phyloP scores from a whole-genome alignment of 163 green algal species.

The Coccomyxa subellipsoidea region DNA sequence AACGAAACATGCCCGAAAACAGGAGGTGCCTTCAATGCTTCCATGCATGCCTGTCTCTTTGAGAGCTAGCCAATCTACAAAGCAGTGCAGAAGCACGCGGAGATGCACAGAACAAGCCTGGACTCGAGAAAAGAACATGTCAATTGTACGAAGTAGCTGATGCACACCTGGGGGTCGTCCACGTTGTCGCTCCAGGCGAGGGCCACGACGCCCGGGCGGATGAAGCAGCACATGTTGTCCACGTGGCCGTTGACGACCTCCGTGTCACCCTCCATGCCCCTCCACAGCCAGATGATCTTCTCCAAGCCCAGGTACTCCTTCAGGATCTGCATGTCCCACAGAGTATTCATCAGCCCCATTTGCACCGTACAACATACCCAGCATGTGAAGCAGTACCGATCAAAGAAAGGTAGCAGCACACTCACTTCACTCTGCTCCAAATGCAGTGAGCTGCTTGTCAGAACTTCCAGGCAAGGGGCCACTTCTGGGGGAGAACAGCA shows the following conservation, averaged over 20 bases:
- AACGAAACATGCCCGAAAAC: too few relatives aligned
- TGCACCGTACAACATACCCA: not conserved
- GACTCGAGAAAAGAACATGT: too few relatives aligned
- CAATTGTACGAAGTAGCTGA: not conserved
- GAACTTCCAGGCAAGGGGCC: too few relatives aligned
- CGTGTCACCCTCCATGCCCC: constrained; percentile 50
- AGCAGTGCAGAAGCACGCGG: too few relatives aligned
- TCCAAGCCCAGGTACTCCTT: constrained; percentile 41
- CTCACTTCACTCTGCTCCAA: too few relatives aligned
- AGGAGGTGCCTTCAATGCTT: too few relatives aligned
- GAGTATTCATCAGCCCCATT: too few relatives aligned
- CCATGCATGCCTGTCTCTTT: too few relatives aligned
- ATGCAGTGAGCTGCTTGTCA: too few relatives aligned
- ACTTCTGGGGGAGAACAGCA: too few relatives aligned
- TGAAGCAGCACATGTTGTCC: constrained; percentile 82
- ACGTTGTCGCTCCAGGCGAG: constrained; percentile 74
- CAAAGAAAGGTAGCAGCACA: not conserved
- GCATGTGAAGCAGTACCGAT: not conserved
- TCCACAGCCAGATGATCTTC: constrained; percentile 45
- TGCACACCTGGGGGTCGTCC: constrained; percentile 56
- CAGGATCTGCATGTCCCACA: constrained; percentile 25
- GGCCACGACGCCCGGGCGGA: constrained; percentile 55
- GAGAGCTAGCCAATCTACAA: too few relatives aligned
- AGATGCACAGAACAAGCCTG: too few relatives aligned
- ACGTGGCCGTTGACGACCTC: constrained; percentile 68